Percentiles rank a stretch among this genome's conserved stretches.
Conservation (phyloP, 2,329 filamentous ascomycete species). For the Colletotrichum sp. region DNA sequence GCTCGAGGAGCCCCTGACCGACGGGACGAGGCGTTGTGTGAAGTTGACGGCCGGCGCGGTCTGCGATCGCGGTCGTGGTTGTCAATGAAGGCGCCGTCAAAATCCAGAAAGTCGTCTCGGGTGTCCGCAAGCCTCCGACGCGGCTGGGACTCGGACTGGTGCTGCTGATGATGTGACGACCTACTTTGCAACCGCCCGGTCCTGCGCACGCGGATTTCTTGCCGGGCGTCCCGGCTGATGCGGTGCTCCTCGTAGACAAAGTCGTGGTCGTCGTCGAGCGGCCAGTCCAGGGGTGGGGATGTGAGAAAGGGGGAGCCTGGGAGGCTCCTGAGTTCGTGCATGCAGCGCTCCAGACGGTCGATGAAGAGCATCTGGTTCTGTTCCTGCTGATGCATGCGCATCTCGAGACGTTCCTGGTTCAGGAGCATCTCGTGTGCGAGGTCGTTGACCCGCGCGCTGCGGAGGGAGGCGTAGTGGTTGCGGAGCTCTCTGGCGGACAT, state of each 20-base stretch:
- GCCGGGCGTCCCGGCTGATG: neutral
- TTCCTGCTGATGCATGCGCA: conserved; percentile 20
- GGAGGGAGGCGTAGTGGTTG: conserved; percentile 19
- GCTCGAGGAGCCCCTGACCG: neutral
- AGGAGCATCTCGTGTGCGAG: conserved; percentile 22
- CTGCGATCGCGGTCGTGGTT: neutral
- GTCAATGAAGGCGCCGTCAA: neutral
- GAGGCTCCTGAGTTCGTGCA: conserved; percentile 6
- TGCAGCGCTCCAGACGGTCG: conserved; percentile 15
- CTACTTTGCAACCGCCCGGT: neutral
- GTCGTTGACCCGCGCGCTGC: neutral
- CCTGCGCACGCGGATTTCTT: neutral
- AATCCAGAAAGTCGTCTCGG: neutral
- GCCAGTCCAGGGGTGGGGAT: neutral
- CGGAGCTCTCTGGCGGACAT: conserved; percentile 15
- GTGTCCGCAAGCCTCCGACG: neutral
- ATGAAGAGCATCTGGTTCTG: conserved; percentile 20
- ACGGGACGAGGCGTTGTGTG: neutral
- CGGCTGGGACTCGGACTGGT: neutral
- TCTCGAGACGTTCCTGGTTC: conserved; percentile 21
- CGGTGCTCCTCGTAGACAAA: conserved; percentile 13
- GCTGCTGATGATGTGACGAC: neutral
- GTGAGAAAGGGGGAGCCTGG: neutral
- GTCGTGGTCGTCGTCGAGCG: neutral
- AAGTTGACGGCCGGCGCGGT: neutral